Evolutionary conservation across 2,329 filamentous ascomycete genomes (phyloP).

Genomic region (Pseudocercospora pini-densiflorae): DNA sequence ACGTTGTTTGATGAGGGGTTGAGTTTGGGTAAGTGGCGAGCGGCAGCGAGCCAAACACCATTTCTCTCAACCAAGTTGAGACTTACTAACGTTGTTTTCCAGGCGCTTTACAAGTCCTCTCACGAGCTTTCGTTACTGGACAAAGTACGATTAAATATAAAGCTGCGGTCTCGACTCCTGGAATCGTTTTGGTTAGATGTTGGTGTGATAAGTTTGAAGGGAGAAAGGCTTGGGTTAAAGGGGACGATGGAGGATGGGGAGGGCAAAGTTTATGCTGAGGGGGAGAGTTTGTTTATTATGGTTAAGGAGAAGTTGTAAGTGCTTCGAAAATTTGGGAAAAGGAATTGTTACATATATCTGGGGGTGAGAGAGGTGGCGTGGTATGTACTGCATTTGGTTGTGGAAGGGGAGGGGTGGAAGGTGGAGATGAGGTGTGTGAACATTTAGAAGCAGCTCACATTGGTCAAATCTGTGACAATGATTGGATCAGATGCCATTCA

Average conservation of each 20-base stretch:
- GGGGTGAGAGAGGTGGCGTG: no score
- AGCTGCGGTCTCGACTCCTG: conserved; percentile 20
- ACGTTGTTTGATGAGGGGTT: conserved; percentile 21
- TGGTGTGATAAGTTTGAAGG: conserved; percentile 14
- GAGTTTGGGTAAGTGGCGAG: not conserved
- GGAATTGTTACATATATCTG: no score
- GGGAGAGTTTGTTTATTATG: conserved; percentile 10
- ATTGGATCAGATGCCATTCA: no score
- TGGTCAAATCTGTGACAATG: no score
- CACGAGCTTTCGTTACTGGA: conserved; percentile 13
- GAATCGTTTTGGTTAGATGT: conserved; percentile 17
- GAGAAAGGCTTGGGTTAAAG: conserved; percentile 20
- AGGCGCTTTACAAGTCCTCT: conserved; percentile 14
- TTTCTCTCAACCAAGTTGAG: no score
- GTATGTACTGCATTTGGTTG: no score
- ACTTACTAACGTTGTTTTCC: no score
- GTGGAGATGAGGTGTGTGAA: no score
- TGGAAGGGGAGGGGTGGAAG: no score
- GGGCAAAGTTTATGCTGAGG: conserved; percentile 19
- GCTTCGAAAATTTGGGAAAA: not conserved
- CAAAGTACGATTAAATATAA: conserved; percentile 19
- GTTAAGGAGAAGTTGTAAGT: conserved; percentile 10
- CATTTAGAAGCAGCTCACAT: no score
- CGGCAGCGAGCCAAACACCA: no score
- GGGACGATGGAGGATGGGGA: conserved; percentile 21